Evolutionary conservation across 805 yeast genomes (phyloP), one percentile per base, ranked within the genome.

Genomic region (Cyberlindnera mycetangii): DNA sequence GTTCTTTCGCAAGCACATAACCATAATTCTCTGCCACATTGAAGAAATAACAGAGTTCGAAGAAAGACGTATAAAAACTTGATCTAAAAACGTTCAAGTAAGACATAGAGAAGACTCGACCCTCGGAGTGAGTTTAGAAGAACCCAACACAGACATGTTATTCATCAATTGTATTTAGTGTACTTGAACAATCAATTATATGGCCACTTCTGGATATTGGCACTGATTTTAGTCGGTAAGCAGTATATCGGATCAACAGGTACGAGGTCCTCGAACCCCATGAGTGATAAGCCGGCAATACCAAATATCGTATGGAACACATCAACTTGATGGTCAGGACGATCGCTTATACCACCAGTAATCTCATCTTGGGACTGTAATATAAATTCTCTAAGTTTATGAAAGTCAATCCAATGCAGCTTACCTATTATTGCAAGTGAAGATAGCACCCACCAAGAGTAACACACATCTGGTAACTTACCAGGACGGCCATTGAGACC

Each of bases 401-500:
- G 72, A 22, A 70, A 71, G 58, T 88, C 83, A n/a, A 93, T 84
- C 89, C 96, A 89, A 51, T 85, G 76, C 16, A 81, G 62, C 49
- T 76, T 80, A 0, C 69, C 77, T 17, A 92, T 69, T 30, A 88
- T 81, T 0, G 85, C 75, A 45, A 90, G 65, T 3, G 89, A 75
- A 2, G 95, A 83, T 18, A 89, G 62, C 9, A 89, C 95, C 99
- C 99, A 93, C 96, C 97, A 93, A 55, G 93, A 82, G 62, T 93
- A 93, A 61, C 99, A 93, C n/a, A 88, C 96, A 64, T 93, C 99
- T 0, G 98, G 96, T 16, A 89, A 67, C 61, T 93, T 93, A 47
- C 93, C 96, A 0, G 98, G 97, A 40, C 99, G 75, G 1, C 99
- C 99, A 60, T 93, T 93, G 44, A 93, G 71, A 0, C 99, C 99